Conservation (phyloP, 2,329 filamentous ascomycete genomes). For the Zelopaecilomyces penicillatus region DNA sequence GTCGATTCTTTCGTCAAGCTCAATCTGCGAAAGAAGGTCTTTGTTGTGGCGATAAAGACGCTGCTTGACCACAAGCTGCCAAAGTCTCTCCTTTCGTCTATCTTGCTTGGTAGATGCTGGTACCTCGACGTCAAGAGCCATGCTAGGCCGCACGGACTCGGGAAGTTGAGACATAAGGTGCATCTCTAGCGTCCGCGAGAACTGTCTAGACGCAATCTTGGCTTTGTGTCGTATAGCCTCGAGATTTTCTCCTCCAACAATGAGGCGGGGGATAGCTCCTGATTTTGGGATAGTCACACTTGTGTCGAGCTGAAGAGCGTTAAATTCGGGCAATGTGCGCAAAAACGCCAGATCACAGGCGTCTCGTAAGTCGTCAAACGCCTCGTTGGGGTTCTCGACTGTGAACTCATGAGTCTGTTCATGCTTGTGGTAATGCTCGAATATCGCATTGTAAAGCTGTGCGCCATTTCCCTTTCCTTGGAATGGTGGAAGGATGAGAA, state of each 20-base stretch:
- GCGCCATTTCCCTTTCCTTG: conserved; percentile 73
- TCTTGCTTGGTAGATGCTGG: conserved; percentile 43
- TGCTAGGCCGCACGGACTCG: conserved; percentile 44
- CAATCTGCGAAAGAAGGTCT: conserved; percentile 61
- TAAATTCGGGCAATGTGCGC: conserved; percentile 50
- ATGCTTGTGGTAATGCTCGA: conserved; percentile 57
- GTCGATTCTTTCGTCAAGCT: conserved; percentile 57
- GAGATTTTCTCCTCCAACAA: conserved; percentile 50
- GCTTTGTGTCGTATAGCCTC: conserved; percentile 49
- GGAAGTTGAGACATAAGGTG: conserved; percentile 57
- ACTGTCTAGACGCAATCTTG: conserved; percentile 73
- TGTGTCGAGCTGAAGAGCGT: conserved; percentile 46
- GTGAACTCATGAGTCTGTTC: conserved; percentile 72
- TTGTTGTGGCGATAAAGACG: conserved; percentile 68
- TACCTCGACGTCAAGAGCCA: conserved; percentile 34
- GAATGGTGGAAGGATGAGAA: conserved; percentile 81
- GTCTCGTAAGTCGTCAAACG: conserved; percentile 73
- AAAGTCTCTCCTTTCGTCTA: conserved; percentile 58
- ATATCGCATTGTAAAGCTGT: conserved; percentile 74
- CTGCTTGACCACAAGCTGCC: conserved; percentile 69
- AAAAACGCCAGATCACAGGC: conserved; percentile 62
- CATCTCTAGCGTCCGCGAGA: conserved; percentile 67
- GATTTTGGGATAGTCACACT: conserved; percentile 39
- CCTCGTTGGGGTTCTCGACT: conserved; percentile 87
- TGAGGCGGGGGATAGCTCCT: conserved; percentile 38